Evolutionary conservation across 2,329 filamentous ascomycete species (phyloP).

Genomic region (Fusarium poae): DNA sequence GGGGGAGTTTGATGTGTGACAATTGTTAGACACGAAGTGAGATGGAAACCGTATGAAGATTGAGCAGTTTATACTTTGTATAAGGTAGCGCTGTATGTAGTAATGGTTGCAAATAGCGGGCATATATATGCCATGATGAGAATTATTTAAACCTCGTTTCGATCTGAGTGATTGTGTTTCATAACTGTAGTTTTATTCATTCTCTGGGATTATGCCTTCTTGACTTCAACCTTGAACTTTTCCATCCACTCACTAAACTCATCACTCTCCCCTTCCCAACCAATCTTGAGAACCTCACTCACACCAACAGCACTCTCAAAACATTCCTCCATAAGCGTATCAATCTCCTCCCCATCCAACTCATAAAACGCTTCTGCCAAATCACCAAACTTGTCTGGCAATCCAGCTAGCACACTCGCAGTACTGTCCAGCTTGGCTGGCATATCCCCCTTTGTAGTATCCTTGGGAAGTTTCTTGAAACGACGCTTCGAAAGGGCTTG

Average conservation of each 20-base stretch:
- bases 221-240: slow-evolving; percentile 67
- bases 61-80: slow-evolving; percentile 46
- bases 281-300: slow-evolving; percentile 66
- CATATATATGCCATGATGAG: slow-evolving; percentile 36
- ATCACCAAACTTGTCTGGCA: slow-evolving; percentile 78
- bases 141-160: not conserved
- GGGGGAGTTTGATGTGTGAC: slow-evolving; percentile 18
- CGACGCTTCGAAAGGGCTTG: slow-evolving; percentile 77
- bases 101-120: slow-evolving; percentile 26
- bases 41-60: slow-evolving; percentile 6
- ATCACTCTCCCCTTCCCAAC: slow-evolving; percentile 76
- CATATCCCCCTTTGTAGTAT: slow-evolving; percentile 50
- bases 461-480: slow-evolving; percentile 68
- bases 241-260: slow-evolving; percentile 84
- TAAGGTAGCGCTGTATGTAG: slow-evolving; percentile 35
- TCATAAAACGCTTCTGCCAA: slow-evolving; percentile 80
- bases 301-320: slow-evolving; percentile 70
- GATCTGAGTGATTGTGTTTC: slow-evolving; percentile 43
- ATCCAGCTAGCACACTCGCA: slow-evolving; percentile 65
- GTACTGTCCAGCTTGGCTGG: slow-evolving; percentile 67
- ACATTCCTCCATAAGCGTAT: slow-evolving; percentile 69
- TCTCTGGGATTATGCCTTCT: slow-evolving; percentile 52
- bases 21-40: slow-evolving; percentile 5
- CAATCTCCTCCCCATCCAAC: slow-evolving; percentile 70
- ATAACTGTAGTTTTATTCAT: not conserved